Evolutionary conservation across 2,329 filamentous ascomycete species (phyloP), one percentile per base, ranked within the genome.

Genomic region (Claviceps capensis): DNA sequence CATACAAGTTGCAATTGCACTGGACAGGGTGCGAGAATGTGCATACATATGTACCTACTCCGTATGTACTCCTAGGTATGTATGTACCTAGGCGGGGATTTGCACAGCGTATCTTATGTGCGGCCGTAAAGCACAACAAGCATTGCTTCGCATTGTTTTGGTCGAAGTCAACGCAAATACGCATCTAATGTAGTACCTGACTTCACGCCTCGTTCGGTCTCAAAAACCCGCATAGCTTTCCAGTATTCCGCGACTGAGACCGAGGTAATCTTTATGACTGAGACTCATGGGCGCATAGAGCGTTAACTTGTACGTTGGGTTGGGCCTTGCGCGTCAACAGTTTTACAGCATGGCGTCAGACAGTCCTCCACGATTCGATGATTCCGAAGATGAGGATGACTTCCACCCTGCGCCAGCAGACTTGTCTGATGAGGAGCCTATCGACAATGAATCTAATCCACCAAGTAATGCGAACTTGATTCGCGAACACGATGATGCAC

Each of bases 341-440:
- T 19, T 9, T n/a, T n/a, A 48, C 16, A 70, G 61, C 53, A 78
- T 79, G 74, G 69, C 73, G 55, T 68, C 69, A 42, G 72, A 69
- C 61, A 69, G 74, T 52, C 67, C 62, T 58, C 67, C 71, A 55
- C 72, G 72, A 55, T 76, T 72, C 62, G 74, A 80, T 61, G 79
- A 83, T 55, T 83, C 79, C 54, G 85, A 87, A 52, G 87, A 93
- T 49, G 89, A 94, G 60, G 83, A 86, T 55, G 85, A 91, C 66
- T 95, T 96, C 76, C 95, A 95, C 66, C 90, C 89, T 49, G 81
- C 77, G 48, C 83, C 85, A 19, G 84, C 80, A 54, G 80, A 88
- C 53, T 63, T 80, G 37, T 93, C 86, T 3, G 87, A 91, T 58
- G 82, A 69, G 5, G 68, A 70, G 50, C 63, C 62, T 22, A 69